Evolutionary conservation across 1,139 yeast genomes (phyloP).

Genomic region (Geotrichum citri-aurantii): DNA sequence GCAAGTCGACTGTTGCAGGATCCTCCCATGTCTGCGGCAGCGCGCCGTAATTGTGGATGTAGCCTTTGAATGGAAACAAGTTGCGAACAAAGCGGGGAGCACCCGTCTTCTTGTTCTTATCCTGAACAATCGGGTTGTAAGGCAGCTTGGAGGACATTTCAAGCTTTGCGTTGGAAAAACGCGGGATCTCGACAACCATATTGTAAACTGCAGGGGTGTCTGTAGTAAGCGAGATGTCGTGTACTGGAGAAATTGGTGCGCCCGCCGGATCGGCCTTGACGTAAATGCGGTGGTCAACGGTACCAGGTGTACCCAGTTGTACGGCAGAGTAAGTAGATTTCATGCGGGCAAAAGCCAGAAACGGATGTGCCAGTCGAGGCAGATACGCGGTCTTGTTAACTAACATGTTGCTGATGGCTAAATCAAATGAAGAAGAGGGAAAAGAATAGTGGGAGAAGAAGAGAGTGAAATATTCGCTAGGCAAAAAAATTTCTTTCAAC

Average conservation of each 20-base stretch:
- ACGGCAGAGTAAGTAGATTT: slow-evolving; percentile 32
- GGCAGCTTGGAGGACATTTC: slow-evolving; percentile 41
- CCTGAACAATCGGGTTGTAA: slow-evolving; percentile 90
- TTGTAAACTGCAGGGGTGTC: slow-evolving; percentile 54
- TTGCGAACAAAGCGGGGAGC: slow-evolving; percentile 80
- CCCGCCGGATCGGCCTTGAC: slow-evolving; percentile 39
- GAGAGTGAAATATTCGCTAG: background rate
- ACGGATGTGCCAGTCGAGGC: background rate
- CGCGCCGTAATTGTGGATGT: slow-evolving; percentile 97
- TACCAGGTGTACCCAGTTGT: slow-evolving; percentile 79
- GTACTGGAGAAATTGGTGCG: slow-evolving; percentile 61
- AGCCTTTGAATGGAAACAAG: slow-evolving; percentile 94
- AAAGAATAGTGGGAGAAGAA: background rate
- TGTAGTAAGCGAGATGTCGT: slow-evolving; percentile 71
- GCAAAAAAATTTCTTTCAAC: background rate
- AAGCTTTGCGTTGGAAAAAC: slow-evolving; percentile 92
- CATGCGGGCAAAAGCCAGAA: background rate
- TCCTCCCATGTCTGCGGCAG: slow-evolving; percentile 98
- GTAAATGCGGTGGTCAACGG: slow-evolving; percentile 67
- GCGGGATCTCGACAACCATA: slow-evolving; percentile 92
- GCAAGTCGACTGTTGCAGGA: slow-evolving; percentile 44
- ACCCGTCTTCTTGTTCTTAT: slow-evolving; percentile 67
- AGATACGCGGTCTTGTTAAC: background rate
- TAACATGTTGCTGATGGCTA: background rate
- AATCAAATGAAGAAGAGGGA: background rate